Evolutionary conservation across 2,329 filamentous ascomycete species (phyloP), one percentile per base, ranked within the genome.

Genomic region (Botryotinia narcissicola): DNA sequence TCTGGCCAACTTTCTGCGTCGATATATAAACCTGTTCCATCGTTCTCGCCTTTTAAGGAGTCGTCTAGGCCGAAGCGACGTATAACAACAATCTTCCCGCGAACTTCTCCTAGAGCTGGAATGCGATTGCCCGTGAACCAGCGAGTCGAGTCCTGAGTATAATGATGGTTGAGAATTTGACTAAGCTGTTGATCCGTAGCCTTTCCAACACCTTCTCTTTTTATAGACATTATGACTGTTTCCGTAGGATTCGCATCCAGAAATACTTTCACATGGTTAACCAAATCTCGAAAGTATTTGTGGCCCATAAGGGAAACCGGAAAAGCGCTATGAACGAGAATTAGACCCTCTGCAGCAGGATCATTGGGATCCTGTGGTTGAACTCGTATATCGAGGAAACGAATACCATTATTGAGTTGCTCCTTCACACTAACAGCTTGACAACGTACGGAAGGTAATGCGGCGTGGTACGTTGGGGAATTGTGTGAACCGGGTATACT

Each of bases 401-500:
- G 93, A 63, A 98, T 92, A 42, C 96, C 96, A 81, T 97, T 95
- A 73, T 90, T 86, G 42, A 99, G 89, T 83, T 99, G 96, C 71
- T 91, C 89, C 67, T 86, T 85, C 8, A 97, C 87, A 75, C 89
- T 86, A 29, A 95, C 93, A 48, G 93, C 91, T 84, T 99, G 96
- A 83, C 96, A 98, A 57, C 96, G 92, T 54, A 98, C 96, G 1
- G 94, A 97, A 1, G 96, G 96, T 8, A 98, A 87, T 20, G 96
- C 95, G 67, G 89, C 87, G 85, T 97, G 87, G 83, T 89, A 92
- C 16, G 95, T 97, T 10, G 96, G 93, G 29, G 93, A 93, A 84
- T 99, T 98, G 85, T 99, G 96, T 0, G 96, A 98, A 76, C 96
- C 96, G 0, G 96, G 96, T 75, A 98, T 96, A 68, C 92, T 96